Base-by-base conservation (phyloP, 257 asterid species). In the Solanum verrucosum region DNA sequence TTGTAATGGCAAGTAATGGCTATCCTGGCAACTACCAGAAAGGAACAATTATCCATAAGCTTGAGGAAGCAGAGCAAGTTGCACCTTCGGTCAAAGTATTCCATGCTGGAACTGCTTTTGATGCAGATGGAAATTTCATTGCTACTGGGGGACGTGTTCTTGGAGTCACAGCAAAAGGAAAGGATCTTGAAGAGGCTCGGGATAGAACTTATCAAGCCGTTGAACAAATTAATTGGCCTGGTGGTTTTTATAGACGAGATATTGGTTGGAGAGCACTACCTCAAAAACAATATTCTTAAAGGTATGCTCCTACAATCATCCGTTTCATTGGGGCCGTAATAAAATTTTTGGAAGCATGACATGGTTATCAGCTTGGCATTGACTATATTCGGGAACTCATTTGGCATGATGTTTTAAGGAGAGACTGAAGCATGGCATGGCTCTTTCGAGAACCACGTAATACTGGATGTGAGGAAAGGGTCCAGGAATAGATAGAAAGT, bases 1-100 rank as follows among this genome's bases (percentile, higher is more conserved):
- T 96, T 68, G 99, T 96, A 40, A 95, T 96, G 98, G 99, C 99
- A 78, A 95, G 98, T 68, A 92, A 95, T 12, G 99, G 99, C n/a
- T 96, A 96, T 92, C 99, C 99, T 0, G 98, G 98, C 85, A 91
- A 85, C 90, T 96, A 95, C 81, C 83, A 91, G 44, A 96, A 93
- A 89, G 98, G 99, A 29, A 92, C 98, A 1, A 78, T 93, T 27
- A 94, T 96, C 59, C 89, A 85, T 86, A 93, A 95, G 86, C 91
- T 96, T 2, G 96, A 95, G 67, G 98, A 95, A 91, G 99, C 98
- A 3, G 98, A 95, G 87, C 90, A 89, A 81, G 93, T 92, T 88
- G 95, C 94, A 14, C 92, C 96, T 18, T 83, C 88, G 7, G 93
- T 95, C 35, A 96, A 95, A 92, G 90, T 95, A 83, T 96, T 96